These are phyloP conservation scores for Entomortierella chlamydospora DNA, from an alignment of 192 early-diverging fungal species.

Conservation along the genomic window DNA sequence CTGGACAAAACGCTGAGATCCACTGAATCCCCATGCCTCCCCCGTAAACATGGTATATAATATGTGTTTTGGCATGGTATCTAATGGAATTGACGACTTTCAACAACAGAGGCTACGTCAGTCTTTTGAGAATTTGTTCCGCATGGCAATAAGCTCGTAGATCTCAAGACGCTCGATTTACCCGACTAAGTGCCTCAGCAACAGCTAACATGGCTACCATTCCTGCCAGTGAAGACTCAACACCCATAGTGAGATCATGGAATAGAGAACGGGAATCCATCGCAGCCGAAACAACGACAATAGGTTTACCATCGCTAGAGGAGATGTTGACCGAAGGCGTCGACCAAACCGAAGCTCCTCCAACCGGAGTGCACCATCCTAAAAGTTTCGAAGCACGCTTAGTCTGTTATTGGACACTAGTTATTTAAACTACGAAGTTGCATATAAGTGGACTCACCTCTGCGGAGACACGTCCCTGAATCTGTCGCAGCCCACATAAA, in stretches of 20 bases:
- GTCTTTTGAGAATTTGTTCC: conserved; percentile 12
- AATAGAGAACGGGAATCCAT: conserved; percentile 76
- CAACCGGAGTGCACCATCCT: conserved; percentile 77
- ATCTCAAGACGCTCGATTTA: conserved; percentile 24
- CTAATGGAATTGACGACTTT: conserved; percentile 58
- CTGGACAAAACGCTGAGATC: conserved; percentile 85
- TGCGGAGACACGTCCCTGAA: conserved; percentile 73
- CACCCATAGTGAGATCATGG: conserved; percentile 69
- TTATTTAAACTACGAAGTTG: background rate
- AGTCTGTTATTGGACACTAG: too few species aligned
- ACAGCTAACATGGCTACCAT: conserved; percentile 73
- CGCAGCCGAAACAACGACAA: conserved; percentile 73
- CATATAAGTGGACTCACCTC: conserved; percentile 56
- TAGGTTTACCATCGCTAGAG: conserved; percentile 68
- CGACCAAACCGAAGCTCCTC: conserved; percentile 75
- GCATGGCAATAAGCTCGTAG: background rate
- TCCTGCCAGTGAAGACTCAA: conserved; percentile 67
- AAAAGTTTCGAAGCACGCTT: too few species aligned
- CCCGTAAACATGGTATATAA: conserved; percentile 80
- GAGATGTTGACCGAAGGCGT: conserved; percentile 68
- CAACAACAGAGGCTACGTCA: background rate
- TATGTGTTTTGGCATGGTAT: conserved; percentile 71
- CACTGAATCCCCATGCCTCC: conserved; percentile 81
- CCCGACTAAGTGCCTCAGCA: conserved; percentile 77
- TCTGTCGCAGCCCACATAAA: conserved; percentile 79